Base-by-base conservation (phyloP, 768 basidiomycete species). In the Panaeolus cyanescens region DNA sequence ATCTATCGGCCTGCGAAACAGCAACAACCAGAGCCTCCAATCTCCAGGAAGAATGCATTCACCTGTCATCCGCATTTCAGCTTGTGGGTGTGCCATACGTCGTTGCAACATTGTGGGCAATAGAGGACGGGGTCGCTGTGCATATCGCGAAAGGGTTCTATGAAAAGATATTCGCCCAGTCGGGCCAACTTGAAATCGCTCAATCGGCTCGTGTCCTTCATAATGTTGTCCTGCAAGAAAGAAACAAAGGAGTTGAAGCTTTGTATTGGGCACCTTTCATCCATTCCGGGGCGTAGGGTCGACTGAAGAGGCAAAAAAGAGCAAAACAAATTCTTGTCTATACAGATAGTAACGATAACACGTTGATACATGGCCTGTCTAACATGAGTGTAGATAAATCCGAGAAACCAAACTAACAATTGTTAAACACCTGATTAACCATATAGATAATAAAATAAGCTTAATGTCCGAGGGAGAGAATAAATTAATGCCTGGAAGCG, bases 1-100 rank as follows among this genome's bases (percentile, higher is more conserved):
- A 76, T 61, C 65, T 79, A 3, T 77, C 77, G 1, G 77, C 79
- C 1, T 79, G 77, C 58, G 68, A 78, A 55, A 78, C 73, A 2
- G 74, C 70, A 0, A n/a, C 56, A 20, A 65, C 50, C 7, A 68
- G 70, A 12, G 68, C 59, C 15, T 28, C 59, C 12, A 34, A 53
- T n/a, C 62, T 74, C 0, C 56, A 66, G 0, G 71, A 74, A 5
- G 77, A 79, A 58, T 70, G 68, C 0, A 64, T 78, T 2, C 75
- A 77, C 64, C 57, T 77, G 1, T 70, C 79, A 0, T 70, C 76
- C 2, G 75, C 72, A 9, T 76, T 78, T 71, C 68, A 71, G 60
- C 62, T 64, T 60, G 60, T 59, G 9, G 66, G 64, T 13, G 62
- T 68, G 13, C 67, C 67, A 5, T 59, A 75, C 22, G 69, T 72